Conservation (phyloP, 2,329 filamentous ascomycete species). For the Aaosphaeria arxii region DNA sequence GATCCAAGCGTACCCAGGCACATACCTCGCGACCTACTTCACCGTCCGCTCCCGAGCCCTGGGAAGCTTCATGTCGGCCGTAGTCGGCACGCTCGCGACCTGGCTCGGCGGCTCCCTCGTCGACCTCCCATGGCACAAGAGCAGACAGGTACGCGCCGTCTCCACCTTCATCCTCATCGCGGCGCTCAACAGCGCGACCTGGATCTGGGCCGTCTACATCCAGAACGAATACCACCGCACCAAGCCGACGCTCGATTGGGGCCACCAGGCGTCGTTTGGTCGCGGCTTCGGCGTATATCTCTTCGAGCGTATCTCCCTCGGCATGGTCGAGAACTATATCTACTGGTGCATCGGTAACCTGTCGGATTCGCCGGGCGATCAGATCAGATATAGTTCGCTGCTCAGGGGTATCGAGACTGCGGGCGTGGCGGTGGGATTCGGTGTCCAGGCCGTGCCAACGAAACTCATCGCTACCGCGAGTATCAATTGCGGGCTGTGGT, state of each 20-base stretch:
- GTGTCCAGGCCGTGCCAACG: constrained; percentile 45
- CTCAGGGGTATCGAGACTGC: constrained; percentile 44
- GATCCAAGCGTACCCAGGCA: constrained; percentile 49
- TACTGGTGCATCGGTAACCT: constrained; percentile 49
- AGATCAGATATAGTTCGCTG: constrained; percentile 46
- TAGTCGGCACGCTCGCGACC: constrained; percentile 45
- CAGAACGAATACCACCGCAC: constrained; percentile 48
- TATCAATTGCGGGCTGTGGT: constrained; percentile 45
- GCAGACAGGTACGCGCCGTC: constrained; percentile 40
- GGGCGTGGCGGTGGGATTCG: constrained; percentile 42
- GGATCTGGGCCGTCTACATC: constrained; percentile 49
- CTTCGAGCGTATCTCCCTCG: constrained; percentile 39
- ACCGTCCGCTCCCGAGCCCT: constrained; percentile 49
- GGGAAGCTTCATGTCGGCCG: constrained; percentile 43
- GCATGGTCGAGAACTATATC: constrained; percentile 45
- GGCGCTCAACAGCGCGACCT: constrained; percentile 42
- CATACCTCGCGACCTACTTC: constrained; percentile 53
- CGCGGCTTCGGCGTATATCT: constrained; percentile 45
- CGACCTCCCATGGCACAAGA: constrained; percentile 42
- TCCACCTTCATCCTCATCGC: constrained; percentile 42
- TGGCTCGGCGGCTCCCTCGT: constrained; percentile 49
- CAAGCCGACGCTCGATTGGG: constrained; percentile 45
- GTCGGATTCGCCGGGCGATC: constrained; percentile 43
- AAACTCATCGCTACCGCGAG: constrained; percentile 43
- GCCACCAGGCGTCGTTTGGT: constrained; percentile 37